Percentiles rank a stretch among this genome's conserved stretches.
phyloP scores from a whole-genome alignment of 305 asterid genomes.

The Lippia alba region DNA sequence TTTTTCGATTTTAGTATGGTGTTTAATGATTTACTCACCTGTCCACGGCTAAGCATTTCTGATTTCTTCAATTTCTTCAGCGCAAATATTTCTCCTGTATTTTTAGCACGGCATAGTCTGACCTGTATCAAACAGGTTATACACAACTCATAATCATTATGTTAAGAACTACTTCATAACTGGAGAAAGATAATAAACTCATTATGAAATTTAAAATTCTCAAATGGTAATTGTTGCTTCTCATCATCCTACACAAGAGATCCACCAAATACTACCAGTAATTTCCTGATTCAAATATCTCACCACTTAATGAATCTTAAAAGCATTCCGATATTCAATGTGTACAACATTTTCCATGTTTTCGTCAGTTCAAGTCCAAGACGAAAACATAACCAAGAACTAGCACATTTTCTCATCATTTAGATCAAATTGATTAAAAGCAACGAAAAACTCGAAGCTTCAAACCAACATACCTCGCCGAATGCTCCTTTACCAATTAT shows the following conservation, averaged over 20 bases:
- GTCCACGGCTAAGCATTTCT: slow-evolving; percentile 83
- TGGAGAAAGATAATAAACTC: neutral
- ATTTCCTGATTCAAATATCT: no score
- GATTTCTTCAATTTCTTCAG: slow-evolving; percentile 79
- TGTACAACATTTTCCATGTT: no score
- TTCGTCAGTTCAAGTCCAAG: neutral
- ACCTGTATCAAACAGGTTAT: slow-evolving; percentile 54
- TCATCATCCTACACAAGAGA: slow-evolving; percentile 10
- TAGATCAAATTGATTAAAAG: slow-evolving; percentile 19
- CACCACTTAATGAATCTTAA: no score
- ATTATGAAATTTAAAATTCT: neutral
- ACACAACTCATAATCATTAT: neutral
- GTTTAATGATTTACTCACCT: slow-evolving; percentile 44
- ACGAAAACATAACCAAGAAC: neutral
- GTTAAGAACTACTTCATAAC: neutral
- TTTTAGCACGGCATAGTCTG: slow-evolving; percentile 67
- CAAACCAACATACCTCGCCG: slow-evolving; percentile 41
- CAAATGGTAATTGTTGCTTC: neutral
- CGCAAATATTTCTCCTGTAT: slow-evolving; percentile 72
- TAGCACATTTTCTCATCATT: neutral
- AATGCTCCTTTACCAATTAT: slow-evolving; percentile 95
- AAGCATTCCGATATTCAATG: no score
- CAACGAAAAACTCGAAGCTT: slow-evolving; percentile 14
- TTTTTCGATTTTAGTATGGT: neutral
- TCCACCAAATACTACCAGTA: slow-evolving; percentile 2